These are phyloP conservation scores for Byssothecium circinans DNA, from an alignment of 2,329 filamentous ascomycete species.

Conservation along the genomic window DNA sequence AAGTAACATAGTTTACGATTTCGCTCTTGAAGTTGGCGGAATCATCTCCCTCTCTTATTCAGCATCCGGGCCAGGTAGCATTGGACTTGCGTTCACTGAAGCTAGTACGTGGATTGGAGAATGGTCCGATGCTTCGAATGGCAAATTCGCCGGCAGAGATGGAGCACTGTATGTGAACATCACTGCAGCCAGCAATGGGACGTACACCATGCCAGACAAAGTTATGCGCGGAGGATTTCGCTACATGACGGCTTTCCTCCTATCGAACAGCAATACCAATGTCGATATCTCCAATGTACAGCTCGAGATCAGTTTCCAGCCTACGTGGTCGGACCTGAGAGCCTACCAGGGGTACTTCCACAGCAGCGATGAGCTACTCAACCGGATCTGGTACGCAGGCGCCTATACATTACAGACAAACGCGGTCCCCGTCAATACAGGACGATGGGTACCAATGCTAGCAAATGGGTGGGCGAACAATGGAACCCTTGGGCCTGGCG, in stretches of 20 bases:
- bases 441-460: slow-evolving; percentile 37
- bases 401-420: slow-evolving; percentile 57
- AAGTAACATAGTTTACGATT: slow-evolving; percentile 60
- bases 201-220: slow-evolving; percentile 48
- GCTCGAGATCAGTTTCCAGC: slow-evolving; percentile 53
- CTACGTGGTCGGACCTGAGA: slow-evolving; percentile 51
- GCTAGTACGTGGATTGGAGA: slow-evolving; percentile 49
- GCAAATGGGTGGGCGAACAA: slow-evolving; percentile 45
- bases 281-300: slow-evolving; percentile 44
- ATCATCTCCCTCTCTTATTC: slow-evolving; percentile 57
- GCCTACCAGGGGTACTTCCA: slow-evolving; percentile 45
- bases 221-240: slow-evolving; percentile 56
- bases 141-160: slow-evolving; percentile 43
- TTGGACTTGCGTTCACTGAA: slow-evolving; percentile 48
- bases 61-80: slow-evolving; percentile 39
- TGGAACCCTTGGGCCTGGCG: slow-evolving; percentile 39
- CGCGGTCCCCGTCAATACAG: slow-evolving; percentile 43
- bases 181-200: slow-evolving; percentile 34
- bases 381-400: slow-evolving; percentile 54
- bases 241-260: slow-evolving; percentile 54
- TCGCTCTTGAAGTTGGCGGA: slow-evolving; percentile 61
- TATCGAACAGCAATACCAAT: slow-evolving; percentile 39
- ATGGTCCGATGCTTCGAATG: slow-evolving; percentile 48
- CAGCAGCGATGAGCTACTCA: slow-evolving; percentile 37
- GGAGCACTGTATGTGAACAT: slow-evolving; percentile 53